Evolutionary conservation across 164 flowering plant genomes (phyloP), one percentile per base, ranked within the genome.

Genomic region (Taxillus chinensis): DNA sequence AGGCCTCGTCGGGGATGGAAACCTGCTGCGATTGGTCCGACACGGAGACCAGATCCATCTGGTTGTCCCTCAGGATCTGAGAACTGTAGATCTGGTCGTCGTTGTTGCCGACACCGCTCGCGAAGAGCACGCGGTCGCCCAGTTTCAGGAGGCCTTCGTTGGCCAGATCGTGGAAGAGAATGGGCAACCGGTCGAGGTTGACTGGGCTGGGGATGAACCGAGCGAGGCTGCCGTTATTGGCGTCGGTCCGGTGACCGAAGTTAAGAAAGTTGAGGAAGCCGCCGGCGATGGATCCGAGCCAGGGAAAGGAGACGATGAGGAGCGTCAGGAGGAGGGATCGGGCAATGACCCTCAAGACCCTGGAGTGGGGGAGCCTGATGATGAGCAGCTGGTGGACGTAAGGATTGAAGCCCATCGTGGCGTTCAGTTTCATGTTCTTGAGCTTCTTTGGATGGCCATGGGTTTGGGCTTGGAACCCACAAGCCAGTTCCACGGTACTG

Each of bases 91-190:
- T 42, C 8, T 55, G n/a, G 5, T 62, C 38, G 14, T 56, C 69
- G 37, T 67, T 59, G 3, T 16, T 70, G 14, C 39, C 46, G 45
- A 54, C 70, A 15, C 65, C 42, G 58, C 68, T 74, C 7, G 83
- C n/a, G 11, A 83, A 61, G 38, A 81, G 61, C 27, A 74, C 76
- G 55, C 68, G 80, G 43, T 77, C 75, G 0, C 76, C 80, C 0
- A 41, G 55, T 65, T 71, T 77, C 14, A 82, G 12, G 0, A 86
- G 71, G n/a, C 91, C 91, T 61, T 83, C 82, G 14, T 79, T 73
- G 3, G 50, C 45, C 58, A 90, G 68, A 67, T 88, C 93, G 5
- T 42, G 76, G 65, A 87, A 70, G 12, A 90, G 58, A 45, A 66
- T 10, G 0, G 74, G 69, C 70, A 81, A 65, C 11, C 63, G 16